phyloP scores from a whole-genome alignment of 768 basidiomycete genomes.

The Calocybe cyanea region DNA sequence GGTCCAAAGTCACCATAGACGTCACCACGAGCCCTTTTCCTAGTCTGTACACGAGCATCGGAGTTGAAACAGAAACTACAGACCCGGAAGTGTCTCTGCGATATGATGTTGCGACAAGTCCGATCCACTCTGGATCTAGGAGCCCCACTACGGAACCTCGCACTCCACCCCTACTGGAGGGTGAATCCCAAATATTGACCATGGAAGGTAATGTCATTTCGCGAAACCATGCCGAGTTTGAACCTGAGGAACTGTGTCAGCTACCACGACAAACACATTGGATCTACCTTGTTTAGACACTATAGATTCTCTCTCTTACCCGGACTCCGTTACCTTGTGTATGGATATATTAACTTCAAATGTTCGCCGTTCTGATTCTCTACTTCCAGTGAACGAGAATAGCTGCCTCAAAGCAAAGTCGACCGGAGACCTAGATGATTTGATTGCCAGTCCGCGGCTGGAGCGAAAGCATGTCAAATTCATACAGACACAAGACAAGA shows the following conservation, averaged over 20 bases:
- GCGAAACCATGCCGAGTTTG: no score
- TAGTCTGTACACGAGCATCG: conserved; percentile 1
- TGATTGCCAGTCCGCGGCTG: conserved; percentile 1
- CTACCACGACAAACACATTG: background rate
- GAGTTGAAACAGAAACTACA: background rate
- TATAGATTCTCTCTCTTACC: background rate
- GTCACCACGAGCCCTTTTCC: background rate
- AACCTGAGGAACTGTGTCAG: background rate
- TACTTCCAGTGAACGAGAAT: conserved; percentile 1
- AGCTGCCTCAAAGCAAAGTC: background rate
- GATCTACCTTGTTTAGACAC: background rate
- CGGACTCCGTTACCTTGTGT: conserved; percentile 4
- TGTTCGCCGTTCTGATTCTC: background rate
- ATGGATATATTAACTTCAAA: background rate
- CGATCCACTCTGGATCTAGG: conserved; percentile 1
- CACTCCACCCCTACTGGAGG: conserved; percentile 1
- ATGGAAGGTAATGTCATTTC: no score
- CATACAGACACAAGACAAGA: background rate
- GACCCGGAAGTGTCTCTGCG: background rate
- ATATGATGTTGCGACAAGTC: background rate
- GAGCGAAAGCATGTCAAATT: conserved; percentile 1
- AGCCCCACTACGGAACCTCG: background rate
- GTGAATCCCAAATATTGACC: background rate
- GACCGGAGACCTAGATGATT: background rate
- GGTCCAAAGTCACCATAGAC: background rate